A percentile compares a stretch with the other conserved stretches of the same genome.
phyloP scores from a whole-genome alignment of 495 filamentous ascomycete species.

The Aspergillus hancockii region DNA sequence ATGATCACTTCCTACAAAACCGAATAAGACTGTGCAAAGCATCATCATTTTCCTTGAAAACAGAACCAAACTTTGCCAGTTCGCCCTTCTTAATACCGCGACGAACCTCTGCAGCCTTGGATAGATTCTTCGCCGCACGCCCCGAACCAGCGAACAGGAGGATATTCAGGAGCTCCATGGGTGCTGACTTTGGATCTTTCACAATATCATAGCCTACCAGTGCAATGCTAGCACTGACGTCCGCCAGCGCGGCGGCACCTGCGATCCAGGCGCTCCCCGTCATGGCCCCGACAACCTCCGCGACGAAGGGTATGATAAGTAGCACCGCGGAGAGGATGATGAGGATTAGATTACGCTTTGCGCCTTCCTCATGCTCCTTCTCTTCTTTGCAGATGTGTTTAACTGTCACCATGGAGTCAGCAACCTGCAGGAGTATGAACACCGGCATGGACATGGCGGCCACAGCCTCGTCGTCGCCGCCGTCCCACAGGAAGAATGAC shows the following conservation, averaged over 20 bases:
- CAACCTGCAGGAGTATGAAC: not conserved
- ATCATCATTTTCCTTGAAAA: not conserved
- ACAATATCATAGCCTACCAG: not conserved
- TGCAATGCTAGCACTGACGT: not conserved
- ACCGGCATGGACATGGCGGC: not conserved
- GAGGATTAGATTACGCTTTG: not conserved
- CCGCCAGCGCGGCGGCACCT: not conserved
- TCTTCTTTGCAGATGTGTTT: not conserved
- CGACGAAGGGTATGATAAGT: not conserved
- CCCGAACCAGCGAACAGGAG: slow-evolving; percentile 1
- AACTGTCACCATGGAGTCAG: not conserved
- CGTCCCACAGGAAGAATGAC: not conserved
- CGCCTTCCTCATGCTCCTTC: not conserved
- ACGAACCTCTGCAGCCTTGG: not conserved
- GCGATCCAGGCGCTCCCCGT: not conserved
- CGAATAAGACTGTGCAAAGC: not conserved
- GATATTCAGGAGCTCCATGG: not conserved
- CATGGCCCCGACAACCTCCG: not conserved
- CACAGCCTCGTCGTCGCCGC: not conserved
- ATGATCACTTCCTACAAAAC: not conserved
- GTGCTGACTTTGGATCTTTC: slow-evolving; percentile 3
- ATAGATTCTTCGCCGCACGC: not conserved
- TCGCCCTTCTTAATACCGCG: not conserved
- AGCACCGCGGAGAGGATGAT: not conserved
- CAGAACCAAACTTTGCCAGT: not conserved